Percentiles rank a stretch among this genome's conserved stretches.
Conservation (phyloP, 2,329 filamentous ascomycete genomes). For the Phoma sp. region DNA sequence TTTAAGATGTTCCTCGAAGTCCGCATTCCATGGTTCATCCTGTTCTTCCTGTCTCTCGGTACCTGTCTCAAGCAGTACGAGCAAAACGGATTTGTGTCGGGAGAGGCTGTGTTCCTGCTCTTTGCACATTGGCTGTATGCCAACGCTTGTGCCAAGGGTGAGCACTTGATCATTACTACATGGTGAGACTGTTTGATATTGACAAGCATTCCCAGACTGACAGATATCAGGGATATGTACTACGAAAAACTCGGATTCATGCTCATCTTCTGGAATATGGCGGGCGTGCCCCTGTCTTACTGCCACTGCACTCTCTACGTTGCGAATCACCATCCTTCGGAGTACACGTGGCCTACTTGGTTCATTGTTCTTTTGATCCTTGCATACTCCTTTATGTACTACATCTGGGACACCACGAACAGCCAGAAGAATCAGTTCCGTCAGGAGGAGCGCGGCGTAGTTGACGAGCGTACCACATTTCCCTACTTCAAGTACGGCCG, state of each 20-base stretch:
- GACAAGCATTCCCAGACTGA: slow-evolving; percentile 5
- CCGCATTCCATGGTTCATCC: slow-evolving; percentile 88
- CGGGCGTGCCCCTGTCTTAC: slow-evolving; percentile 88
- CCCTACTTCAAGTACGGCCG: slow-evolving; percentile 90
- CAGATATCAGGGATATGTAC: slow-evolving; percentile 77
- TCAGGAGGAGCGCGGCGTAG: slow-evolving; percentile 74
- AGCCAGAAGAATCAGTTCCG: slow-evolving; percentile 94
- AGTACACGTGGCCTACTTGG: slow-evolving; percentile 77
- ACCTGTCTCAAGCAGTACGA: slow-evolving; percentile 85
- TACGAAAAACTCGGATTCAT: slow-evolving; percentile 98
- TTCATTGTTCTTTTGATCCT: slow-evolving; percentile 69
- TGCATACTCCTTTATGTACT: slow-evolving; percentile 83
- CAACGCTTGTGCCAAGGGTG: slow-evolving; percentile 89
- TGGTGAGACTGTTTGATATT: slow-evolving; percentile 59
- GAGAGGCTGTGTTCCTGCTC: slow-evolving; percentile 82
- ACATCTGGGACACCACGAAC: slow-evolving; percentile 91
- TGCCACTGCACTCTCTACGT: slow-evolving; percentile 93
- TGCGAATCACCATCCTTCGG: slow-evolving; percentile 78
- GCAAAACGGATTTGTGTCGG: slow-evolving; percentile 80
- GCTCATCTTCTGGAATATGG: slow-evolving; percentile 97
- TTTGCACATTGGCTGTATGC: slow-evolving; percentile 93
- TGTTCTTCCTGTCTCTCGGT: slow-evolving; percentile 78
- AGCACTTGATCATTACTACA: slow-evolving; percentile 86
- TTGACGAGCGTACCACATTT: slow-evolving; percentile 75
- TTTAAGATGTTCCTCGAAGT: slow-evolving; percentile 98